These are phyloP conservation scores for Hortaea sp. DNA, from an alignment of 2,329 filamentous ascomycete genomes.

Conservation along the genomic window DNA sequence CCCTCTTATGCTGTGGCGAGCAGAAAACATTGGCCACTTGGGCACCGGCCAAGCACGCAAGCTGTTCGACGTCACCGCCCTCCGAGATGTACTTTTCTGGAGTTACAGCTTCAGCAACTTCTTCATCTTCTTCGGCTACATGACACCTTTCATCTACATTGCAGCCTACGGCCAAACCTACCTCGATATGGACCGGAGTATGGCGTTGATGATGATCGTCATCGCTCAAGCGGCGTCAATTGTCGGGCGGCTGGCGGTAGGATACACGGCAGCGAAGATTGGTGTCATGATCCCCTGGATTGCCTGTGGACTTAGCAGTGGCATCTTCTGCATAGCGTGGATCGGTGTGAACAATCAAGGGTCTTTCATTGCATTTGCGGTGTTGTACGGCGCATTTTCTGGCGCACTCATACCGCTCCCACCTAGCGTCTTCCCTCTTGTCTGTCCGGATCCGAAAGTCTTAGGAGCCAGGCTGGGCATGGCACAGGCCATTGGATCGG, in stretches of 20 bases:
- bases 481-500: constrained; percentile 34
- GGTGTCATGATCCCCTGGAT: constrained; percentile 47
- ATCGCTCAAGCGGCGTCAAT: constrained; percentile 49
- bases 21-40: constrained; percentile 21
- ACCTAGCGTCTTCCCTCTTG: constrained; percentile 31
- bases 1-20: constrained; percentile 25
- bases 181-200: constrained; percentile 34
- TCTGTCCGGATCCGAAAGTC: constrained; percentile 38
- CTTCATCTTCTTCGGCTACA: constrained; percentile 24
- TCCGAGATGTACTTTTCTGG: constrained; percentile 31
- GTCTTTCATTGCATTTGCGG: constrained; percentile 33
- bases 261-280: constrained; percentile 39
- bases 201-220: constrained; percentile 46
- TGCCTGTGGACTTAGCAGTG: constrained; percentile 36
- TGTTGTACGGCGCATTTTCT: constrained; percentile 35
- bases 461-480: constrained; percentile 39
- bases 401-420: constrained; percentile 38
- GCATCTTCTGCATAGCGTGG: constrained; percentile 47
- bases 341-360: constrained; percentile 34
- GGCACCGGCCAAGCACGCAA: constrained; percentile 16
- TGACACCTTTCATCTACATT: constrained; percentile 35
- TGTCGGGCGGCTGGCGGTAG: constrained; percentile 41
- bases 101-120: constrained; percentile 24
- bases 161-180: constrained; percentile 26
- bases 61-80: constrained; percentile 30